Evolutionary conservation across 148 eudicot species (phyloP), one percentile per base, ranked within the genome.

Genomic region (Hydrangea macrophylla): DNA sequence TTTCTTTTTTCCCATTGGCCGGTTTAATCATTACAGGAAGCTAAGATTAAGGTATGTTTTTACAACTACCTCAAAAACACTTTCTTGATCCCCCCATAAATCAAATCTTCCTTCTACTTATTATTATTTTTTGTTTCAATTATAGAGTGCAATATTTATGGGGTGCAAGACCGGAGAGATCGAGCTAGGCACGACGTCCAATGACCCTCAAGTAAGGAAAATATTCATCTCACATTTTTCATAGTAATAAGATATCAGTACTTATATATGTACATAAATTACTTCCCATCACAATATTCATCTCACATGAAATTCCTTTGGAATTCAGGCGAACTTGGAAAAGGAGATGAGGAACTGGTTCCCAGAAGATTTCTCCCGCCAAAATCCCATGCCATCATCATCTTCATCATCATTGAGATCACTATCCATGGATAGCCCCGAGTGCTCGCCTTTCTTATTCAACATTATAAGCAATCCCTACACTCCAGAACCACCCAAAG

Each of bases 91-190:
- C 20, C 55, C 24, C 13, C 28, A 54, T 42, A 48, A 48, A 48
- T 48, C 22, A 15, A 48, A 48, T 20, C 53, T 15, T 48, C n/a
- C n/a, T n/a, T 48, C 18, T 15, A 18, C 22, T 3, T 5, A 15
- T 48, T 35, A 3, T 48, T 3, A 15, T 48, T 48, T 18, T n/a
- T 5, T 11, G 5, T 48, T 48, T 15, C 60, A 31, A 22, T 24
- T 68, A 22, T 78, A 94, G 99, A 78, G 72, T 26, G 91, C 83
- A 0, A 72, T 87, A 36, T 84, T 91, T 53, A 81, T 91, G 87
- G 96, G 93, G 8, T 85, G 93, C 80, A 72, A 57, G 31, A 50
- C 59, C 12, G 99, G 99, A 65, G 99, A 90, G 74, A 83, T 94
- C 45, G 99, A 94, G 68, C 79, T 94, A 0, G 99, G 99, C 58